Evolutionary conservation across 768 basidiomycete species (phyloP).

Genomic region (Trametopsis cervina): DNA sequence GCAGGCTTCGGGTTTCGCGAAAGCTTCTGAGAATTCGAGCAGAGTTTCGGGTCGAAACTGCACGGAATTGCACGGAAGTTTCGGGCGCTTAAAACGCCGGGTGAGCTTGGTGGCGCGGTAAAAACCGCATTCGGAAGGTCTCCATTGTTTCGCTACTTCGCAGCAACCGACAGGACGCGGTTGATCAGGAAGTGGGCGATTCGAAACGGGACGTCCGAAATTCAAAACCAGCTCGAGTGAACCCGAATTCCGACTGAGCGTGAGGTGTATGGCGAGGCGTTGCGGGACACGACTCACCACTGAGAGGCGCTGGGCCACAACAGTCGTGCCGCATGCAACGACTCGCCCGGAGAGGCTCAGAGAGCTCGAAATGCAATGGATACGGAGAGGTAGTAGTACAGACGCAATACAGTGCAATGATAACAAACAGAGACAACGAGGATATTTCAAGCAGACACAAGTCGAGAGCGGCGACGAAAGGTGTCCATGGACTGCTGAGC

Average conservation of each 20-base stretch:
- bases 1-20: no score
- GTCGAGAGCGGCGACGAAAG: not conserved
- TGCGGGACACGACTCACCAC: not conserved
- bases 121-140: no score
- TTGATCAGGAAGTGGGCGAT: no score
- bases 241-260: not conserved
- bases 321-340: not conserved
- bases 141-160: no score
- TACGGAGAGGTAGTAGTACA: not conserved
- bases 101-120: no score
- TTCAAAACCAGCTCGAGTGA: not conserved
- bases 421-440: not conserved
- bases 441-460: not conserved
- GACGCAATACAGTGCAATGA: not conserved
- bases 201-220: no score
- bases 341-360: not conserved
- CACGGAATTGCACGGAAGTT: no score
- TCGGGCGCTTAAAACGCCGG: no score
- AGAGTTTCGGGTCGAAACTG: no score
- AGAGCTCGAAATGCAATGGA: not conserved
- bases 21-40: no score
- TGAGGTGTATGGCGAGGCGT: not conserved
- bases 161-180: no score
- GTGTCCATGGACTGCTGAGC: conserved; percentile 3
- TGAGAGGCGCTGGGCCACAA: not conserved